A percentile compares a stretch with the other conserved stretches of the same genome.
These are phyloP conservation scores for Mycena sanguinolenta DNA, from an alignment of 768 basidiomycete species.

Conservation along the genomic window DNA sequence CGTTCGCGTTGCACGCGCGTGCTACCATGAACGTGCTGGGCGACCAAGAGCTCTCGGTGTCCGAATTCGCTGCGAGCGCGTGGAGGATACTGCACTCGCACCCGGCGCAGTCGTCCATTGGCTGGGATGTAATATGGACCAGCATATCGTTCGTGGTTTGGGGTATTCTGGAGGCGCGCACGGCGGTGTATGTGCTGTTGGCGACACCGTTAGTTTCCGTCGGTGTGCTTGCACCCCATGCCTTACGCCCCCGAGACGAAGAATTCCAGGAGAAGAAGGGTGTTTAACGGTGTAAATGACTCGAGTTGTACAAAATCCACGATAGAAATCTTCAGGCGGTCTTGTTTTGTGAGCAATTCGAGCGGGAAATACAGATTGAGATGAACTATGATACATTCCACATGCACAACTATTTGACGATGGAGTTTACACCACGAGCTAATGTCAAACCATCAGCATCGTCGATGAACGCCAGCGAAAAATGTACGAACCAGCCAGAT, in stretches of 20 bases:
- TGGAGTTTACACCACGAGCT: slow-evolving; percentile 61
- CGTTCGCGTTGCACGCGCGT: slow-evolving; percentile 52
- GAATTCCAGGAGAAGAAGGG: slow-evolving; percentile 9
- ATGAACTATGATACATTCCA: slow-evolving; percentile 18
- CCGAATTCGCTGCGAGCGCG: slow-evolving; percentile 43
- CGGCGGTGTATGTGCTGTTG: slow-evolving; percentile 13
- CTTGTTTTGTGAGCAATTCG: neutral
- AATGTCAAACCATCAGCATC: slow-evolving; percentile 1
- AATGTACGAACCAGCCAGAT: slow-evolving; percentile 67
- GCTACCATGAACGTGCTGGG: slow-evolving; percentile 44
- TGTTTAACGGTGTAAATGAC: neutral
- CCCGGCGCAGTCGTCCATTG: slow-evolving; percentile 75
- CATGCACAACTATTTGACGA: slow-evolving; percentile 52
- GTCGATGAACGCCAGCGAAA: neutral
- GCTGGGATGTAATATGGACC: slow-evolving; percentile 76
- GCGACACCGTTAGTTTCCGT: slow-evolving; percentile 30
- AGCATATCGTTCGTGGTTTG: slow-evolving; percentile 56
- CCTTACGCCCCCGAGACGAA: slow-evolving; percentile 21
- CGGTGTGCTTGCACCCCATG: slow-evolving; percentile 27
- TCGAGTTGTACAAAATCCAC: neutral
- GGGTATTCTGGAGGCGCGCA: slow-evolving; percentile 35
- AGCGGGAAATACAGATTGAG: slow-evolving; percentile 12
- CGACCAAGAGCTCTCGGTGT: slow-evolving; percentile 36
- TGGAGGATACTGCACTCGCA: slow-evolving; percentile 60
- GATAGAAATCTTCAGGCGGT: neutral